These are phyloP conservation scores for Ophioceras dolichostomum DNA, from an alignment of 2,329 filamentous ascomycete genomes.

Conservation along the genomic window DNA sequence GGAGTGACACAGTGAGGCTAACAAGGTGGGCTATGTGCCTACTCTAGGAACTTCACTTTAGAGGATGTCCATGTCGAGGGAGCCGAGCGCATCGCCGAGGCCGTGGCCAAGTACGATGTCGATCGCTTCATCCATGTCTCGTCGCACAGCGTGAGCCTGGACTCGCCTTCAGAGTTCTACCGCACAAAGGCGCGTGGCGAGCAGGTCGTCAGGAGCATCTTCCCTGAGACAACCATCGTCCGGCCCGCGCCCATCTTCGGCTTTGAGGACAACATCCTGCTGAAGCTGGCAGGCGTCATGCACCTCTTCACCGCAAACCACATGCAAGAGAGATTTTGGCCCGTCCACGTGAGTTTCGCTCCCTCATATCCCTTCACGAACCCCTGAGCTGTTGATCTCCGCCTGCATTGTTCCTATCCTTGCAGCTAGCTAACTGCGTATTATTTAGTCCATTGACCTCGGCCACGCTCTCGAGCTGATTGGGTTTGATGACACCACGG, in stretches of 20 bases:
- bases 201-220: constrained; percentile 73
- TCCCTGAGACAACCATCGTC: constrained; percentile 94
- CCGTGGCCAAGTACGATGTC: constrained; percentile 94
- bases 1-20: constrained; percentile 13
- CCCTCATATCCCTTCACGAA: not conserved
- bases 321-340: constrained; percentile 83
- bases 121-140: constrained; percentile 96
- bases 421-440: not conserved
- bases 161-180: constrained; percentile 82
- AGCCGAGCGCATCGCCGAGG: constrained; percentile 81
- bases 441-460: constrained; percentile 75
- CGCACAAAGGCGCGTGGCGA: constrained; percentile 81
- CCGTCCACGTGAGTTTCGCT: constrained; percentile 63
- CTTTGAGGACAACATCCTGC: constrained; percentile 84
- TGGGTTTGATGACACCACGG: constrained; percentile 81
- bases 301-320: constrained; percentile 86
- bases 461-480: constrained; percentile 81
- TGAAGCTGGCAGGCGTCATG: constrained; percentile 67
- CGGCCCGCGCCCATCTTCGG: constrained; percentile 89
- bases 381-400: not conserved
- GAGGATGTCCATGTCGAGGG: constrained; percentile 91
- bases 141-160: constrained; percentile 74
- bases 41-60: constrained; percentile 86
- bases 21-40: too few species aligned
- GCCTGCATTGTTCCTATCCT: not conserved